Conservation (phyloP, 2,329 filamentous ascomycete genomes). For the Erysiphe neolycopersici region DNA sequence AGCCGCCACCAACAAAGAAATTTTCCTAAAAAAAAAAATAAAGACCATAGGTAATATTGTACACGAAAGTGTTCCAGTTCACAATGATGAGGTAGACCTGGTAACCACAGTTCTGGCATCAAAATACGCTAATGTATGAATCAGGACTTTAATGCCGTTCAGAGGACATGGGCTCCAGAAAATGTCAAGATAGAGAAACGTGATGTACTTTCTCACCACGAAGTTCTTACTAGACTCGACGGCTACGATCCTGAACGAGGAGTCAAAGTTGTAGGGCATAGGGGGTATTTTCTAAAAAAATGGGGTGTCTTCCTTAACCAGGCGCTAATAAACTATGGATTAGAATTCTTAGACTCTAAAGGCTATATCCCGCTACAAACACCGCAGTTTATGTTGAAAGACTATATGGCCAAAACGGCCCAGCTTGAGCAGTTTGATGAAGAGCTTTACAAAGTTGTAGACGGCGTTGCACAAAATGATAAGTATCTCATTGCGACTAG, state of each 20-base stretch:
- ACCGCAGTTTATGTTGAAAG: conserved; percentile 82
- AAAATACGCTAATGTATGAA: not conserved
- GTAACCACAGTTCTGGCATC: no score
- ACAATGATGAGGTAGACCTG: conserved; percentile 41
- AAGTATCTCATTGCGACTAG: conserved; percentile 61
- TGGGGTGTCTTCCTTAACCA: conserved; percentile 84
- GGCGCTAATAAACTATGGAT: conserved; percentile 80
- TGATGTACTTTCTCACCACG: conserved; percentile 69
- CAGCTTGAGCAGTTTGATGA: conserved; percentile 96
- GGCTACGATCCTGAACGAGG: conserved; percentile 85
- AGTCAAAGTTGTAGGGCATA: conserved; percentile 80
- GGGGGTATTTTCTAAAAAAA: conserved; percentile 74
- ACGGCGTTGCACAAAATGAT: conserved; percentile 64
- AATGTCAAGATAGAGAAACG: conserved; percentile 48
- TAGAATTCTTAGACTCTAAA: conserved; percentile 61
- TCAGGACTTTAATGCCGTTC: conserved; percentile 52
- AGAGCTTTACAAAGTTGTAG: conserved; percentile 89
- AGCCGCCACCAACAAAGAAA: conserved; percentile 47
- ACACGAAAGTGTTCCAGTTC: conserved; percentile 62
- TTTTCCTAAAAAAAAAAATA: conserved; percentile 47
- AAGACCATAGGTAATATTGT: conserved; percentile 78
- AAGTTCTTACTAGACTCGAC: conserved; percentile 66
- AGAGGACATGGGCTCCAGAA: conserved; percentile 59
- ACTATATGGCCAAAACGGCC: conserved; percentile 93
- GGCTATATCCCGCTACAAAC: conserved; percentile 67